Conservation (phyloP, 495 filamentous ascomycete species). For the Talaromyces adpressus region DNA sequence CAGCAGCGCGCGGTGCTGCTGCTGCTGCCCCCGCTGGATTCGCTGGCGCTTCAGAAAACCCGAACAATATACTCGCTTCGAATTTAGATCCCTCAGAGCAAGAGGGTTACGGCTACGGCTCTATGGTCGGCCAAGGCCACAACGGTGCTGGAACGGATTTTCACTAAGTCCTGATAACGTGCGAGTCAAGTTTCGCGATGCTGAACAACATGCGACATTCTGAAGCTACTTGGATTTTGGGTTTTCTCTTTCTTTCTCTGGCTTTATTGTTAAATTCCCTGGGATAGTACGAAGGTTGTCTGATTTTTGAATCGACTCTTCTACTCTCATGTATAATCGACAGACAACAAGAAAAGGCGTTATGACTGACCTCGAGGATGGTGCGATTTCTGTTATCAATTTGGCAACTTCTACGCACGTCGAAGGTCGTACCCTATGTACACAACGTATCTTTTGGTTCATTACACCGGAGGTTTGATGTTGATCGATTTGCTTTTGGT, state of each 20-base stretch:
- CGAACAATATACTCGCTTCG: constrained; percentile 53
- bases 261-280: not conserved
- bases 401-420: not conserved
- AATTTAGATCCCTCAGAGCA: constrained; percentile 54
- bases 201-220: not conserved
- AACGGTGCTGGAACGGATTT: constrained; percentile 58
- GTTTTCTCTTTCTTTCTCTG: not conserved
- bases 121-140: constrained; percentile 55
- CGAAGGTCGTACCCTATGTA: not conserved
- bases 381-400: not conserved
- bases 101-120: constrained; percentile 57
- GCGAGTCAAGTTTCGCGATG: not conserved
- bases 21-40: constrained; percentile 34
- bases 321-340: constrained; percentile 3
- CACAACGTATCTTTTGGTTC: not conserved
- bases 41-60: constrained; percentile 48
- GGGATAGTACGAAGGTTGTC: not conserved
- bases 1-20: constrained; percentile 31
- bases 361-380: not conserved
- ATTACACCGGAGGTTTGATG: not conserved
- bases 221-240: not conserved
- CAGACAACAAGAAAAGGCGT: constrained; percentile 6
- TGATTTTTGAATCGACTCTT: not conserved
- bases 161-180: constrained; percentile 24
- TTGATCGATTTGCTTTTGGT: not conserved